These are phyloP conservation scores for Cercophora sp. DNA, from an alignment of 495 filamentous ascomycete genomes.

Conservation along the genomic window DNA sequence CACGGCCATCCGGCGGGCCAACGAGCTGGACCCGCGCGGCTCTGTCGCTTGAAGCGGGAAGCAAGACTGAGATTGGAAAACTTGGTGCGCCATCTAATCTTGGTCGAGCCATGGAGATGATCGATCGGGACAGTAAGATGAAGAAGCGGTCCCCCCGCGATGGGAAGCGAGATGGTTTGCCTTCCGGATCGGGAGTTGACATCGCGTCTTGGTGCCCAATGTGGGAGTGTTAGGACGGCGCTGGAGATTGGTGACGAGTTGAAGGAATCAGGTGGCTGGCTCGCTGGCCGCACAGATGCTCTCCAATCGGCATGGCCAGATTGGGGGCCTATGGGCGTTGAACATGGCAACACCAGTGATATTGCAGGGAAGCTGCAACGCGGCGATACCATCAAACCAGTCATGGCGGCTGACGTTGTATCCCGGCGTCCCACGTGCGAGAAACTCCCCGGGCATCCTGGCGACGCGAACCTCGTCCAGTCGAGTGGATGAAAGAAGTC, in stretches of 20 bases:
- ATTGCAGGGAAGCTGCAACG: too few species aligned
- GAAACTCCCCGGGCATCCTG: too few species aligned
- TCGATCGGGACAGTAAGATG: slow-evolving; percentile 3
- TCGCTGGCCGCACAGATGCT: neutral
- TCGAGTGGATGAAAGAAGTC: too few species aligned
- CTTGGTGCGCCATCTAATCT: neutral
- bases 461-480: too few species aligned
- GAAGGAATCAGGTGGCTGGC: slow-evolving; percentile 5
- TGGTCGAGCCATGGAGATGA: slow-evolving; percentile 4
- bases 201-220: slow-evolving; percentile 6
- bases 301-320: neutral
- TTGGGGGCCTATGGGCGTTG: neutral
- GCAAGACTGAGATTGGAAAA: too few species aligned
- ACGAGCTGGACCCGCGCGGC: slow-evolving; percentile 1
- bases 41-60: slow-evolving; percentile 6
- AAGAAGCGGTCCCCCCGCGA: neutral
- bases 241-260: neutral
- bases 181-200: slow-evolving; percentile 3
- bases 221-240: neutral
- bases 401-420: too few species aligned
- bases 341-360: neutral
- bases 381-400: too few species aligned
- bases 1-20: neutral
- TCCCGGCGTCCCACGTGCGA: too few species aligned
- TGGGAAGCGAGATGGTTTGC: slow-evolving; percentile 2